These are phyloP conservation scores for Lentinula boryana DNA, from an alignment of 768 basidiomycete species.

Conservation along the genomic window DNA sequence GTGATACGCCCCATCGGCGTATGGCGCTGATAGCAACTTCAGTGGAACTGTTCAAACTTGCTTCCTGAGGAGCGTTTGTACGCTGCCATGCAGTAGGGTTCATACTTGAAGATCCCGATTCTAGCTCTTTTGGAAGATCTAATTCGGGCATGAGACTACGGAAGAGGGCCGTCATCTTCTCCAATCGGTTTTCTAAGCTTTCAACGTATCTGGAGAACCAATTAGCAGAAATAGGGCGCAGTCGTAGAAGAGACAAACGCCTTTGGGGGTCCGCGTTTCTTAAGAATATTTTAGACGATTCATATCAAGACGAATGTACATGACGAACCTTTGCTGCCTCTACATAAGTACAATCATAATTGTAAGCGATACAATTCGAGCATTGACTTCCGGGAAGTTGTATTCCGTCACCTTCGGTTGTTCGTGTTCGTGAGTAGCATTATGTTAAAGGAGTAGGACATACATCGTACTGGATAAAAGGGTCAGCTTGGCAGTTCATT, in stretches of 20 bases:
- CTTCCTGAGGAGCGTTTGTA: background rate
- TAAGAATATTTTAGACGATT: background rate
- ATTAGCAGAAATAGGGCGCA: background rate
- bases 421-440: background rate
- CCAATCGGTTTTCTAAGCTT: constrained; percentile 50
- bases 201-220: constrained; percentile 44
- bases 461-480: constrained; percentile 55
- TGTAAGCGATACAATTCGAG: constrained; percentile 62
- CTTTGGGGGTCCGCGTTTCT: constrained; percentile 60
- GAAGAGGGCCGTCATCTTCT: constrained; percentile 54
- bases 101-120: constrained; percentile 14
- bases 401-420: constrained; percentile 55
- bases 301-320: background rate
- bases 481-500: background rate
- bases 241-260: constrained; percentile 31
- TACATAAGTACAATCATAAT: constrained; percentile 62
- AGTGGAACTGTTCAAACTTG: background rate
- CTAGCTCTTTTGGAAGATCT: constrained; percentile 54
- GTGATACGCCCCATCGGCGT: constrained; percentile 14
- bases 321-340: constrained; percentile 60
- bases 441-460: background rate
- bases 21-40: constrained; percentile 20
- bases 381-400: constrained; percentile 63
- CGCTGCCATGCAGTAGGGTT: background rate
- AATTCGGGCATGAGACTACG: constrained; percentile 51